A percentile compares a stretch with the other conserved stretches of the same genome.
Conservation (phyloP, 192 early-diverging fungal species). For the Dissophora ornata region DNA sequence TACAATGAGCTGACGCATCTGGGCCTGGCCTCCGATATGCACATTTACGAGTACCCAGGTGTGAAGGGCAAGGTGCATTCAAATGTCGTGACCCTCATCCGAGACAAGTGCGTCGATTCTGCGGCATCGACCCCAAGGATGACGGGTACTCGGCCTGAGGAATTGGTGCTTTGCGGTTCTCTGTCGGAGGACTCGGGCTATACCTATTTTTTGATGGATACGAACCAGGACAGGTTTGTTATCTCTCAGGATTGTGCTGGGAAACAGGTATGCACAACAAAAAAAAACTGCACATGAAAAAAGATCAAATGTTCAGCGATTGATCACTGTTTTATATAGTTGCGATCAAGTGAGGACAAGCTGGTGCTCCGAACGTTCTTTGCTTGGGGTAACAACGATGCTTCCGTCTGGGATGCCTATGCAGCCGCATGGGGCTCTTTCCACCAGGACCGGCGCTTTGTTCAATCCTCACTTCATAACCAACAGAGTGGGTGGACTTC, state of each 20-base stretch:
- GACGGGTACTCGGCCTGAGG: conserved; percentile 23
- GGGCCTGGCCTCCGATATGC: conserved; percentile 20
- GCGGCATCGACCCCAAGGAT: conserved; percentile 10
- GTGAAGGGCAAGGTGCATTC: conserved; percentile 61
- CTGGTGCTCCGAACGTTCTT: conserved; percentile 48
- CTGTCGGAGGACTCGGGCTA: conserved; percentile 59
- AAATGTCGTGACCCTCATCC: conserved; percentile 57
- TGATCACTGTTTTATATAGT: conserved; percentile 15
- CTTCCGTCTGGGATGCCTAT: conserved; percentile 18
- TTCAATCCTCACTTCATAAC: conserved; percentile 7
- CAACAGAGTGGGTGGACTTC: conserved; percentile 64
- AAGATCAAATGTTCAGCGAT: too few species aligned
- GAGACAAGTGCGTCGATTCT: conserved; percentile 47
- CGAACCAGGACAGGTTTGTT: conserved; percentile 36
- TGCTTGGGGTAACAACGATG: conserved; percentile 35
- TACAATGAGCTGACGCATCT: conserved; percentile 20
- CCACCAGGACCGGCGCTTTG: conserved; percentile 27
- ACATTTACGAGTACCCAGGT: conserved; percentile 57
- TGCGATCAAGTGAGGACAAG: conserved; percentile 29
- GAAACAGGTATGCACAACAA: conserved; percentile 46
- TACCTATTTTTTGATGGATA: conserved; percentile 62
- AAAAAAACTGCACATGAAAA: too few species aligned
- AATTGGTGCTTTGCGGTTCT: conserved; percentile 51
- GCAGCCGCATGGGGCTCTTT: conserved; percentile 16
- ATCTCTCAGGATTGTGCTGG: conserved; percentile 60